These are phyloP conservation scores for Debaryomyces udenii DNA, from an alignment of 1,139 yeast species.

Conservation along the genomic window DNA sequence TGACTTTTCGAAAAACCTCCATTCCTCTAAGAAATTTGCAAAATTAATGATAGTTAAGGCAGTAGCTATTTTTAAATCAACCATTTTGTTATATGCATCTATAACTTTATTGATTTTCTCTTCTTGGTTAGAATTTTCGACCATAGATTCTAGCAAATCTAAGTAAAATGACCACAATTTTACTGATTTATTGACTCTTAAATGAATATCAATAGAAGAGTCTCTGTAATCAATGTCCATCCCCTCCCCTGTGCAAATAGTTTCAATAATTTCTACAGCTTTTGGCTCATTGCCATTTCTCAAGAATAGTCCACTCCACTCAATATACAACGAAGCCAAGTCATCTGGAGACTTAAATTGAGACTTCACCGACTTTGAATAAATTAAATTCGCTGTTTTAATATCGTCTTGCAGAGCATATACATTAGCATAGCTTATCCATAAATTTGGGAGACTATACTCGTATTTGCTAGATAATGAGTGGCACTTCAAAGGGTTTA, in stretches of 20 bases:
- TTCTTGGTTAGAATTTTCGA: constrained; percentile 30
- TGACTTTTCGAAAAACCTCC: constrained; percentile 51
- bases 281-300: constrained; percentile 51
- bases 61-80: constrained; percentile 69
- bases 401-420: constrained; percentile 61
- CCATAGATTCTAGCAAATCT: constrained; percentile 69
- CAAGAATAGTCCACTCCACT: constrained; percentile 73
- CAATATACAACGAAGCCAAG: constrained; percentile 65
- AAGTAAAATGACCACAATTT: constrained; percentile 75
- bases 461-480: constrained; percentile 25
- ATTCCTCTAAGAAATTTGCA: constrained; percentile 61
- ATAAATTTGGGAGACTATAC: constrained; percentile 53
- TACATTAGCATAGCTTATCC: constrained; percentile 71
- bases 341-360: constrained; percentile 68
- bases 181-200: constrained; percentile 59
- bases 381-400: constrained; percentile 64
- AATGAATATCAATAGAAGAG: constrained; percentile 54
- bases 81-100: constrained; percentile 59
- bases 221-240: constrained; percentile 40
- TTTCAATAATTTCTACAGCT: constrained; percentile 57
- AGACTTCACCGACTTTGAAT: constrained; percentile 68
- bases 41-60: constrained; percentile 68
- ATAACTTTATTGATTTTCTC: constrained; percentile 27
- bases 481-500: constrained; percentile 62
- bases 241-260: constrained; percentile 23